Base-by-base conservation (phyloP, 805 yeast species). In the Saccharomycopsis synnaedendra region DNA sequence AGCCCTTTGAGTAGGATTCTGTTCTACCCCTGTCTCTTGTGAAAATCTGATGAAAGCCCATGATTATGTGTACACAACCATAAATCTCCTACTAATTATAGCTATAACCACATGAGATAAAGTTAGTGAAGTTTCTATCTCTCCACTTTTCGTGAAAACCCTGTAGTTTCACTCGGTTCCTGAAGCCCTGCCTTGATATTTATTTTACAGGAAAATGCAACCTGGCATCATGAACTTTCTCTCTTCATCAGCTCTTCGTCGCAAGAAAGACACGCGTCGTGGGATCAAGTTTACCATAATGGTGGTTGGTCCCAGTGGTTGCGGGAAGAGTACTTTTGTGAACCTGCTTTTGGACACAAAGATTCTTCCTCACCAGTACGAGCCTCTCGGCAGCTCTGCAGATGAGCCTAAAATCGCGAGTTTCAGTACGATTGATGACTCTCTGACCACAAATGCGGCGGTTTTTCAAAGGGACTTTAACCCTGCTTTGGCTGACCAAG, bases 311-410 rank as follows among this genome's bases (percentile, higher is more conserved):
- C 75, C 76, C 42, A 72, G 79, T 52, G 90, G 90, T 11, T 75
- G 85, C 0, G 94, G 94, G 7, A 84, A 83, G 59, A 76, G 89
- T 27, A 78, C 90, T 0, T 84, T 84, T 58, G 69, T 83, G 52
- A 84, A 84, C 58, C 72, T 84, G 41, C 60, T 84, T 44, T 62
- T 84, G 51, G 84, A 79, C 59, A 76, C 78, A 38, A 74, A 72
- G 49, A 69, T 83, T 37, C 60, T 83, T 52, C 73, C 79, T 11
- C 85, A 81, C 56, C 71, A 77, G 49, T 82, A 68, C 56, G 71
- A 74, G 50, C 68, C 66, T 19, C 51, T 59, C 7, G 65, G 64
- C 10, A 45, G 60, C 1, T 41, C 61, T 3, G 46, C 58, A 1
- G 57, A 58, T 5, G 60, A 61, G 43, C 66, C 63, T 2, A 65